Evolutionary conservation across 2,329 filamentous ascomycete species (phyloP).

Genomic region (Scorias spongiosa): DNA sequence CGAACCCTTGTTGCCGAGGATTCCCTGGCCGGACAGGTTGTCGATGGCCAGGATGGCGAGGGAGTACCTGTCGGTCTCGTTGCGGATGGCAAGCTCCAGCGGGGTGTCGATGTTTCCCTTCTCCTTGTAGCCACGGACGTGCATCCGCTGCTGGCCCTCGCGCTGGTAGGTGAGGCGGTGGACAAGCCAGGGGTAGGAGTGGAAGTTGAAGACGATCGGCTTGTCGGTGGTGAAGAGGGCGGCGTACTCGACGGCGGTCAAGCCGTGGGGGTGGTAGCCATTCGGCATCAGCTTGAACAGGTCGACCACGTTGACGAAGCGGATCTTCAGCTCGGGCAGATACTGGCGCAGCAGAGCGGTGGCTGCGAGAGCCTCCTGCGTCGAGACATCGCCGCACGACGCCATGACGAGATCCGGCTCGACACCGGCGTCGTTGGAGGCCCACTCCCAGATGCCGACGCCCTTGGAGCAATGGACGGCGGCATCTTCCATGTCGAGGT

Average conservation of each 20-base stretch:
- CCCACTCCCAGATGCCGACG: constrained; percentile 63
- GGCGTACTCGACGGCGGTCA: constrained; percentile 49
- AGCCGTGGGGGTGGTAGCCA: constrained; percentile 56
- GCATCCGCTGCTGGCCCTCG: constrained; percentile 49
- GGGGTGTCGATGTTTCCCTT: constrained; percentile 77
- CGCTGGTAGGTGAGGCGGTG: constrained; percentile 65
- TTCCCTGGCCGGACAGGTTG: constrained; percentile 33
- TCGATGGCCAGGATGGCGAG: constrained; percentile 66
- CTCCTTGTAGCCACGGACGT: constrained; percentile 67
- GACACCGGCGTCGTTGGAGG: constrained; percentile 51
- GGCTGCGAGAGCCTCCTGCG: constrained; percentile 59
- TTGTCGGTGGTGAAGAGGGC: constrained; percentile 57
- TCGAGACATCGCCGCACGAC: constrained; percentile 58
- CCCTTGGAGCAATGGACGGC: constrained; percentile 66
- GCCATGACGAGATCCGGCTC: constrained; percentile 67
- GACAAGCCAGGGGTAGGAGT: constrained; percentile 68
- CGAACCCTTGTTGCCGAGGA: constrained; percentile 48
- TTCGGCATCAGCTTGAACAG: constrained; percentile 64
- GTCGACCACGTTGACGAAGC: constrained; percentile 68
- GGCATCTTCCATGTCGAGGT: constrained; percentile 56
- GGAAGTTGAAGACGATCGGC: constrained; percentile 72
- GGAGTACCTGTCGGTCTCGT: constrained; percentile 62
- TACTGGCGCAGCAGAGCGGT: constrained; percentile 57
- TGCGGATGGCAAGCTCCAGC: constrained; percentile 62
- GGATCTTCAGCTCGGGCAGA: constrained; percentile 58